These are phyloP conservation scores for Tuber magnatum DNA, from an alignment of 495 filamentous ascomycete genomes.

Conservation along the genomic window DNA sequence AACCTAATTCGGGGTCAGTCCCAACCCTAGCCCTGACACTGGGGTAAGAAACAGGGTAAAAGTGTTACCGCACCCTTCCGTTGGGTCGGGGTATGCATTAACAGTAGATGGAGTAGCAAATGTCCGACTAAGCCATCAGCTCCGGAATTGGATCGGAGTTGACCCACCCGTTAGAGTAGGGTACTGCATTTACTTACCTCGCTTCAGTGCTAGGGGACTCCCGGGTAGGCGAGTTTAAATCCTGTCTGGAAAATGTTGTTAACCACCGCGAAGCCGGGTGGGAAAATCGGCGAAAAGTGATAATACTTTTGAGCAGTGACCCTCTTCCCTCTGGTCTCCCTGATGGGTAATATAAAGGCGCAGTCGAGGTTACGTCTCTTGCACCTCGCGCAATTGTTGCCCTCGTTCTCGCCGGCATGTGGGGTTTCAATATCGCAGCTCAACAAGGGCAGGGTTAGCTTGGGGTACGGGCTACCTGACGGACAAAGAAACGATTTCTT, in stretches of 20 bases:
- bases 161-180: background rate
- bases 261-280: background rate
- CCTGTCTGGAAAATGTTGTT: slow-evolving; percentile 16
- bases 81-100: slow-evolving; percentile 20
- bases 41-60: background rate
- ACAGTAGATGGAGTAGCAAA: slow-evolving; percentile 1
- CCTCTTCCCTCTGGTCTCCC: slow-evolving; percentile 28
- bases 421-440: slow-evolving; percentile 29
- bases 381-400: slow-evolving; percentile 29
- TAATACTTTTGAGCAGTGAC: slow-evolving; percentile 11
- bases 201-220: slow-evolving; percentile 22
- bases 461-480: background rate
- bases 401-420: slow-evolving; percentile 8
- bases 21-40: background rate
- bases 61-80: slow-evolving; percentile 20
- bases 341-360: slow-evolving; percentile 29
- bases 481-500: background rate
- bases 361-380: slow-evolving; percentile 22
- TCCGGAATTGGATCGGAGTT: background rate
- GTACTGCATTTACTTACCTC: slow-evolving; percentile 3
- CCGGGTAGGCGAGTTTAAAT: slow-evolving; percentile 26
- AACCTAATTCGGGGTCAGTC: slow-evolving; percentile 15
- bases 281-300: too few relatives aligned
- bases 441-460: slow-evolving; percentile 6
- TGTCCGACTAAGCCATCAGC: slow-evolving; percentile 8